Conservation (phyloP, 2,329 filamentous ascomycete genomes). For the Fusarium domesticum region DNA sequence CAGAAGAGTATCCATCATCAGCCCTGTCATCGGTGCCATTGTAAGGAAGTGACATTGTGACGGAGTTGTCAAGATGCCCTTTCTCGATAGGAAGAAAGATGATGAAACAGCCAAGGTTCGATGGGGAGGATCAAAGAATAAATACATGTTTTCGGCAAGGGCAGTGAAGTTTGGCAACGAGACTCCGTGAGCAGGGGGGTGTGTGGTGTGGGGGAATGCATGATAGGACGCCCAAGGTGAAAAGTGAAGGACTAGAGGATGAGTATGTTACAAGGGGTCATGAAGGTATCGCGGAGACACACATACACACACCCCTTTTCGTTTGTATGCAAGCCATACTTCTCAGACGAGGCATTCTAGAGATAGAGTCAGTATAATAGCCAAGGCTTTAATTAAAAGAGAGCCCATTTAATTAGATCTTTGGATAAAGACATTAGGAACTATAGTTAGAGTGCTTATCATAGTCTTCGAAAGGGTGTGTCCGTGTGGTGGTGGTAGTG, state of each 20-base stretch:
- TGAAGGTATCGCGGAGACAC: not conserved
- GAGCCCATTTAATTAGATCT: too few species aligned
- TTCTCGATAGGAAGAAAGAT: conserved; percentile 4
- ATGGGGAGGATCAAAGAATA: conserved; percentile 14
- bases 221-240: conserved; percentile 27
- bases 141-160: conserved; percentile 17
- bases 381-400: too few species aligned
- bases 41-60: conserved; percentile 40
- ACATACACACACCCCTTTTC: not conserved
- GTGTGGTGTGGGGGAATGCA: conserved; percentile 23
- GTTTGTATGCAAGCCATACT: too few species aligned
- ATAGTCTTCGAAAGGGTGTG: too few species aligned
- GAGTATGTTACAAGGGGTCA: not conserved
- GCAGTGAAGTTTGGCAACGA: too few species aligned
- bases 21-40: conserved; percentile 50
- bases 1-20: conserved; percentile 49
- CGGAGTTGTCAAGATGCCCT: conserved; percentile 10
- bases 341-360: too few species aligned
- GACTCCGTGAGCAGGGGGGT: conserved; percentile 14
- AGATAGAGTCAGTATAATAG: too few species aligned
- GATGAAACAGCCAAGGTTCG: conserved; percentile 2
- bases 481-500: too few species aligned
- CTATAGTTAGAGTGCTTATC: too few species aligned
- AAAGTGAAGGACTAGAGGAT: conserved; percentile 2
- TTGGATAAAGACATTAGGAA: too few species aligned